Base-by-base conservation (phyloP, 371 early-diverging fungal genomes). In the Entomophthora muscae region DNA sequence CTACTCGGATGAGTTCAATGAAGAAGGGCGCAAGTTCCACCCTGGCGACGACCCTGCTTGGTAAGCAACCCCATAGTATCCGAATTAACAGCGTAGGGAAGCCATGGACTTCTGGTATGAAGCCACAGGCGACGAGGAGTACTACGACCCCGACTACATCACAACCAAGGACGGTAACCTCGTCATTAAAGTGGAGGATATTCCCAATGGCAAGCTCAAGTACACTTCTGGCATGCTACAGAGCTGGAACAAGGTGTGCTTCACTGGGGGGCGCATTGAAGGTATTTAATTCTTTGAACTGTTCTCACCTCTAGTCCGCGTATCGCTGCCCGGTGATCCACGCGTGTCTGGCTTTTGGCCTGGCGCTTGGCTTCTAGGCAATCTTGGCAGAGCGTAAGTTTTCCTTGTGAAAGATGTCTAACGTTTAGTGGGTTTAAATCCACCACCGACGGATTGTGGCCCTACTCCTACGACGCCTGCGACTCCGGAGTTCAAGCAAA, bases 181-280 rank as follows among this genome's bases (percentile, higher is more conserved):
- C 23, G 70, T 66, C 59, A 73, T 80, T 54, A 75, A 68, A 0
- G 33, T 77, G 29, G 74, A 72, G 22, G 69, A 72, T 52, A 74
- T 68, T 54, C 66, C 66, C 52, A 70, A 69, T 0, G 70, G 72
- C 57, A 63, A 71, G 2, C 72, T 75, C 56, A 69, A 72, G 29
- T 80, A 73, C 67, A 74, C 73, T 12, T 73, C 74, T 32, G 76
- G 75, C 3, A 80, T 80, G 81, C 68, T 79, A 53, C 79, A 78
- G 66, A 72, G 73, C 51, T 81, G 81, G 81, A 80, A 81, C 69
- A 80, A 81, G 67, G 64, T 78, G 29, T 81, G 81, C 70, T 79
- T 81, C 67, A 75, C 74, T 60, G 81, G 81, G 56, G 81, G 79
- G 0, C 68, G 75, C 28, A 57, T 81, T 10, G 81, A 81, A 71